Evolutionary conservation across 495 filamentous ascomycete species (phyloP), one percentile per base, ranked within the genome.

Genomic region (Podospora comata): DNA sequence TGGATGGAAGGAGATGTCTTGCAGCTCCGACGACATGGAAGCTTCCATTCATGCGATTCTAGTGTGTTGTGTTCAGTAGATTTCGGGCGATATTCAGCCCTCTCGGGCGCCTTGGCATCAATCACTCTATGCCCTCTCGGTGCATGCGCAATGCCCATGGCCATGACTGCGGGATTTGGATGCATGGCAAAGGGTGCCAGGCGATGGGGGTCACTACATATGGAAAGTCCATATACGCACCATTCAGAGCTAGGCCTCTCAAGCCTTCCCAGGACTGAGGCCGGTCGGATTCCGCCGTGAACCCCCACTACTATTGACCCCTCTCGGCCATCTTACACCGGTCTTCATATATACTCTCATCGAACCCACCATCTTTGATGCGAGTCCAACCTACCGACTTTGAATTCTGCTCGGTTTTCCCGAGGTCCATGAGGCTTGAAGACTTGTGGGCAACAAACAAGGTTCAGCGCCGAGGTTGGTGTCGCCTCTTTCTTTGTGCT

Each of bases 351-450:
- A 63, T 23, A 65, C 26, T 68, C 64, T 71, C 67, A 70, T 68
- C 68, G 73, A 71, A 65, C 73, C 67, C 73, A 68, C 75, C 75
- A 73, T 71, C 65, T 68, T 67, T 28, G 55, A 64, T 65, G 23
- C 23, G 23, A 23, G 23, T 23, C 23, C 23, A 23, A 23, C 23
- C 23, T 23, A 23, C 23, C 23, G 23, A 23, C 23, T 23, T 23
- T 23, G 23, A 23, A 23, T 64, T 32, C 48, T 62, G 60, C 58
- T 59, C 34, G 34, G 34, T 11, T 39, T 39, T 39, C 1, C 3
- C 34, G 34, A 39, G 34, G 34, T 11, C 34, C 34, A 39, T 58
- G 44, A 30, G 69, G 66, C 23, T 23, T 23, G 23, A 23, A 23
- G 23, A 23, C 63, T 59, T 57, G 34, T 39, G 34, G 11, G 34